Base-by-base conservation (phyloP, 176 grass and related monocot genomes). In the Guadua angustifolia region DNA sequence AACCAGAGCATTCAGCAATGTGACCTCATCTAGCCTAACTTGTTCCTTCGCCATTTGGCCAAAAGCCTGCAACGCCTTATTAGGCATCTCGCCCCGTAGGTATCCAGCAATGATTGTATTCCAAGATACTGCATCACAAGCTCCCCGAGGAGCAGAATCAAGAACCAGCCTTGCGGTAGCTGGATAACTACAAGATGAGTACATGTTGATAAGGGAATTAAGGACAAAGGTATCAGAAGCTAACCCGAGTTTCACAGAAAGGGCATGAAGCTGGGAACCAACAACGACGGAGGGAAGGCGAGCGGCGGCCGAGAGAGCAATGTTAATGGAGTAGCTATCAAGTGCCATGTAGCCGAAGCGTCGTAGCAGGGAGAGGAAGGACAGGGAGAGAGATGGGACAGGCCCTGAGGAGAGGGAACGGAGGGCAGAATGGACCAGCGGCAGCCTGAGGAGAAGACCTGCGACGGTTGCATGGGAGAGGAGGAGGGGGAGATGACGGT, bases 41-140 rank as follows among this genome's bases (percentile, higher is more conserved):
- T 75, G 80, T 32, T 59, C 71, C 47, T 84, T 81, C 36, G 81
- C 36, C 91, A 98, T 98, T 77, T 86, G 73, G 25, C 66, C 57
- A 73, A 95, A 93, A 60, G 88, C 82, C 76, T 42, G 60, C 62
- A 98, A 69, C 25, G 85, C 88, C 47, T 86, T 90, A 56, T 79
- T 85, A 65, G 88, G 90, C 73, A 93, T 58, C 13, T 88, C 87
- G 78, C 77, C 63, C 78, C 78, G 87, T 69, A 89, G 16, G 77
- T 90, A 98, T 64, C 93, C 92, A 25, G 89, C 87, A 61, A 95
- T 89, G 80, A 98, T 80, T 64, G 88, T 98, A 79, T 95, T 95
- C 95, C 95, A 95, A 46, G 93, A 93, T 82, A 98, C 87, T 17
- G 73, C 79, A 74, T 98, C 95, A 33, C 79, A 82, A n/a, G 80